Conservation (phyloP, 768 basidiomycete species). For the Cyathus striatus region DNA sequence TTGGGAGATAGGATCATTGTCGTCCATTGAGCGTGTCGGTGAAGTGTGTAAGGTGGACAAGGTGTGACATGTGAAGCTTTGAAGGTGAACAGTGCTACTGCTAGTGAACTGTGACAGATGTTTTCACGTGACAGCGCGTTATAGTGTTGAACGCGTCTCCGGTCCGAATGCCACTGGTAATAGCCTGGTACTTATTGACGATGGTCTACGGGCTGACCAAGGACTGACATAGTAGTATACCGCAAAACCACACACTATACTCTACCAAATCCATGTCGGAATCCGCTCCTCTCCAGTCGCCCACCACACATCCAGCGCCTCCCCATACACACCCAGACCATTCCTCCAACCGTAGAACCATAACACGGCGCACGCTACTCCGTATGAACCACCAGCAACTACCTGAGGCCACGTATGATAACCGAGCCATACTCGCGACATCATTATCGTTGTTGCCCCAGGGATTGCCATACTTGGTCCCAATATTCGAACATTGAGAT, state of each 20-base stretch:
- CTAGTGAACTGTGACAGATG: too few relatives aligned
- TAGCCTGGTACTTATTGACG: too few relatives aligned
- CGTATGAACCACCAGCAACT: constrained; percentile 50
- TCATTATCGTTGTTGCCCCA: constrained; percentile 48
- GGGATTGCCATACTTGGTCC: constrained; percentile 45
- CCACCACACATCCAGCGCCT: too few relatives aligned
- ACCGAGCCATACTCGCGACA: constrained; percentile 71
- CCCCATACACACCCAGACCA: constrained; percentile 20
- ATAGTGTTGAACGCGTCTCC: background rate
- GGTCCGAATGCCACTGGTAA: background rate
- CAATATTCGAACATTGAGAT: constrained; percentile 31
- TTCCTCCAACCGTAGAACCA: constrained; percentile 59
- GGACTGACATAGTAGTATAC: too few relatives aligned
- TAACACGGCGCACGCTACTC: constrained; percentile 41
- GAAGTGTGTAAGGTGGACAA: constrained; percentile 20
- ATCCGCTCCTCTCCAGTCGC: too few relatives aligned
- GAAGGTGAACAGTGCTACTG: too few relatives aligned
- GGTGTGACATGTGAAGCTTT: constrained; percentile 11
- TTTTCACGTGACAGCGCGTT: background rate
- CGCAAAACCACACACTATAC: background rate
- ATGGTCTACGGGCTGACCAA: too few relatives aligned
- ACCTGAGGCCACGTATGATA: constrained; percentile 76
- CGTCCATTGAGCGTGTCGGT: constrained; percentile 47
- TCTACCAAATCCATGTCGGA: too few relatives aligned
- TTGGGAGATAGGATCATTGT: constrained; percentile 64